Percentiles rank a stretch among this genome's conserved stretches.
Evolutionary conservation across 768 basidiomycete species (phyloP).

Genomic region (Agaricus blazei): DNA sequence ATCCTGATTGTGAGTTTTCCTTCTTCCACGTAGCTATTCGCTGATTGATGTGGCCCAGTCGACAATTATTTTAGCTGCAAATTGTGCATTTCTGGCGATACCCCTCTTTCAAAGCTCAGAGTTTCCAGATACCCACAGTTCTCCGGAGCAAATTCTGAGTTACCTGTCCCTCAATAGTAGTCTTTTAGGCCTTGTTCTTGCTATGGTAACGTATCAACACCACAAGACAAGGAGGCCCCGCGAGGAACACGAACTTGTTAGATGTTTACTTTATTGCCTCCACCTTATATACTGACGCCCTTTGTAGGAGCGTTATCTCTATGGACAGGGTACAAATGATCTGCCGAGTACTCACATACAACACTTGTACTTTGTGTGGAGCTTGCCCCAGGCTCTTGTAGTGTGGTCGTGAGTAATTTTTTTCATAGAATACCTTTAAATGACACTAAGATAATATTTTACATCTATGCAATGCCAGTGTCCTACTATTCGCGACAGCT

Average conservation of each 20-base stretch:
- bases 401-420: slow-evolving; percentile 5
- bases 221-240: neutral
- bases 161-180: slow-evolving; percentile 1
- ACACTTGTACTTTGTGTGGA: slow-evolving; percentile 5
- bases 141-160: slow-evolving; percentile 3
- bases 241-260: neutral
- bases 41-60: neutral
- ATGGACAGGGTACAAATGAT: neutral
- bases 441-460: neutral
- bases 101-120: neutral
- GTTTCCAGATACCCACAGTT: neutral
- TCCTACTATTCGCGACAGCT: neutral
- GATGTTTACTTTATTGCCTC: neutral
- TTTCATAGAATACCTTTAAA: neutral
- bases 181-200: slow-evolving; percentile 5
- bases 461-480: neutral
- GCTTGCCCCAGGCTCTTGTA: slow-evolving; percentile 5
- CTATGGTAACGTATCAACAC: slow-evolving; percentile 1
- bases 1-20: neutral
- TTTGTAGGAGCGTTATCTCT: neutral
- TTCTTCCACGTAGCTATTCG: neutral
- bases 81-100: slow-evolving; percentile 6
- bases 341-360: neutral
- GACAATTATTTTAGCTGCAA: slow-evolving; percentile 6
- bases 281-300: neutral